Base-by-base conservation (phyloP, 2,329 filamentous ascomycete species). In the Onygena corvina region DNA sequence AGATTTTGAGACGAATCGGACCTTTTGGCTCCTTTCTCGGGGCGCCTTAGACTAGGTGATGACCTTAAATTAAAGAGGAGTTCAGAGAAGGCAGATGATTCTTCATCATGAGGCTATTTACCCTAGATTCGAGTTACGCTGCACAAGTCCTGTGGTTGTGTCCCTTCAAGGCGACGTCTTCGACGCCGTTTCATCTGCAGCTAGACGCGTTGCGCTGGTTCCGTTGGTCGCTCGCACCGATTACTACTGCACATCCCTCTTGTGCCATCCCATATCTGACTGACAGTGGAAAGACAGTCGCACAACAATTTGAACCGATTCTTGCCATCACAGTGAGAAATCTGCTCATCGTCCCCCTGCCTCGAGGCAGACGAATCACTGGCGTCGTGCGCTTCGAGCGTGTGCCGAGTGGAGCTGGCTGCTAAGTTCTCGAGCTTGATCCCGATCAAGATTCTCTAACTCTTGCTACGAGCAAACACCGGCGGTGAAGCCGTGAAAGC, bases 81-180 rank as follows among this genome's bases (percentile, higher is more conserved):
- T 12, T 6, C 29, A 31, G 29, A 25, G n/a, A 14, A 14, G 38
- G 38, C 38, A 42, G 38, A 42, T 42, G 38, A 42, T 42, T 20
- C 38, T 42, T 42, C 23, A n/a, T 20, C 38, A 23, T 14, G 21
- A 42, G 38, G 38, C 38, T 42, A 35, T 35, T 27, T 42, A 42
- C 18, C 38, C 20, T 23, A 27, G n/a, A n/a, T 25, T 42, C 9
- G 11, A 16, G 38, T 42, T 42, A 42, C 21, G 21, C 38, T 4
- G 23, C 38, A 42, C n/a, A 27, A 25, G 38, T 6, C 8, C 21
- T 8, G 38, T 42, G 38, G 25, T 27, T 40, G 21, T 42, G 38
- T 42, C 20, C 27, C 23, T 42, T 20, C 16, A 25, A 35, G 8
- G 29, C 8, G 29, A 12, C n/a, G 9, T 31, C 4, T 29, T 29